These are phyloP conservation scores for Pisolithus orientalis DNA, from an alignment of 768 basidiomycete genomes.

Conservation along the genomic window DNA sequence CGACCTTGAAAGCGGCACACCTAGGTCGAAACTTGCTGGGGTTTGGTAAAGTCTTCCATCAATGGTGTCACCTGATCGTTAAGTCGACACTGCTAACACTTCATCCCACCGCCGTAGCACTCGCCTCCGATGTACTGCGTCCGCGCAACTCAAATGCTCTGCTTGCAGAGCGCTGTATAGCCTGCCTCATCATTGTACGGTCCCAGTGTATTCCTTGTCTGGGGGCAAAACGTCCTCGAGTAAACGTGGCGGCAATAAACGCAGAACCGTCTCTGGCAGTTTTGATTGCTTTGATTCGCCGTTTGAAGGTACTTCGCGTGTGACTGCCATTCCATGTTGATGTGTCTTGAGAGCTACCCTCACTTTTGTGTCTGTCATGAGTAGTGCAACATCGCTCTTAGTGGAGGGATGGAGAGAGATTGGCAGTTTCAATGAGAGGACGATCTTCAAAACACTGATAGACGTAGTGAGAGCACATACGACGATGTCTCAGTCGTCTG, in stretches of 20 bases:
- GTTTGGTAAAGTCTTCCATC: constrained; percentile 65
- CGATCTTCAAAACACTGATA: neutral
- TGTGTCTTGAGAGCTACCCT: constrained; percentile 74
- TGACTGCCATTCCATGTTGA: constrained; percentile 9
- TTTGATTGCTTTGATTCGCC: constrained; percentile 12
- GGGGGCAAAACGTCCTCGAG: constrained; percentile 26
- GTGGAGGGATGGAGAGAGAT: constrained; percentile 60
- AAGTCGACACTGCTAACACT: neutral
- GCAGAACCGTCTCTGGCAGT: constrained; percentile 33
- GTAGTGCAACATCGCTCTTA: constrained; percentile 56
- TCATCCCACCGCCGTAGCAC: neutral
- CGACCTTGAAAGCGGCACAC: constrained; percentile 80
- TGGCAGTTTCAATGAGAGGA: constrained; percentile 18
- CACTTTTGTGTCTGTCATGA: constrained; percentile 87
- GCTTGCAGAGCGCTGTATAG: constrained; percentile 77
- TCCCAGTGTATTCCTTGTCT: neutral
- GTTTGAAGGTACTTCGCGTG: neutral
- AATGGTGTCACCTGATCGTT: constrained; percentile 29
- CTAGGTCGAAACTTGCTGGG: constrained; percentile 89
- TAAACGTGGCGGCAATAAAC: constrained; percentile 45
- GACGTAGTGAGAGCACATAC: constrained; percentile 37
- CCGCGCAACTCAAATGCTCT: constrained; percentile 38
- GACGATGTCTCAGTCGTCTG: constrained; percentile 98
- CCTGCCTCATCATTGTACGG: constrained; percentile 59
- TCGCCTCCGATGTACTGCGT: constrained; percentile 16